These are phyloP conservation scores for Penicillium ochrochloron DNA, from an alignment of 495 filamentous ascomycete species.

Conservation along the genomic window DNA sequence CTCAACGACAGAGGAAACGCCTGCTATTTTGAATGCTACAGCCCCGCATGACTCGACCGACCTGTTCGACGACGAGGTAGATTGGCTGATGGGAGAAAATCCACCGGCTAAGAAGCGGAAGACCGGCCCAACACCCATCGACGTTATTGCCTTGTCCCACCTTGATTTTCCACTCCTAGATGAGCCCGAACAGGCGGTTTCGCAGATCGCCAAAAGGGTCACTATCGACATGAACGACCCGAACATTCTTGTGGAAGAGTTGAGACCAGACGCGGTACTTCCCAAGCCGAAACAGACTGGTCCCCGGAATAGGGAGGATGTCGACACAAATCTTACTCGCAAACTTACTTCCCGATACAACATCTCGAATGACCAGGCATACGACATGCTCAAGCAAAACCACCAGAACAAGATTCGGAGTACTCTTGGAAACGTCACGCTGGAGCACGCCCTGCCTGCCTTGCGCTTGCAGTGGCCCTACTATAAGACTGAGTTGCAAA, in stretches of 20 bases:
- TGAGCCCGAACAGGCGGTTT: conserved; percentile 64
- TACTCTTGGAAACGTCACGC: conserved; percentile 78
- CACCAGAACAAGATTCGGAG: conserved; percentile 93
- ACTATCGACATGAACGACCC: conserved; percentile 91
- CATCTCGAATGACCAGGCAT: conserved; percentile 93
- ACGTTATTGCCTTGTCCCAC: conserved; percentile 50
- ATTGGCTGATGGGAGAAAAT: conserved; percentile 52
- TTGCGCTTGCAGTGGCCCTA: conserved; percentile 89
- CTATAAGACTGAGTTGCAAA: conserved; percentile 82
- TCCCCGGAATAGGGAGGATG: conserved; percentile 40
- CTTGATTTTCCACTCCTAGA: conserved; percentile 59
- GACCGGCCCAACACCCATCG: conserved; percentile 42
- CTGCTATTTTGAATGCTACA: conserved; percentile 24
- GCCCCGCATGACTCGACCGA: conserved; percentile 21
- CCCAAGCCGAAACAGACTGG: conserved; percentile 44
- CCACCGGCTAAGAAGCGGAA: conserved; percentile 56
- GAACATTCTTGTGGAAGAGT: conserved; percentile 76
- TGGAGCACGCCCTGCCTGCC: conserved; percentile 92
- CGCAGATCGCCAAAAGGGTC: conserved; percentile 72
- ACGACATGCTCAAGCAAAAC: conserved; percentile 94
- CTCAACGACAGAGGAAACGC: conserved; percentile 31
- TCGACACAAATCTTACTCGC: conserved; percentile 45
- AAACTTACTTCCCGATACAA: conserved; percentile 81
- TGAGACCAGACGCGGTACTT: conserved; percentile 52
- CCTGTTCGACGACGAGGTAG: conserved; percentile 51